Evolutionary conservation across 1,284 basidiomycete species (phyloP).

Genomic region (Xanthoconium separans): DNA sequence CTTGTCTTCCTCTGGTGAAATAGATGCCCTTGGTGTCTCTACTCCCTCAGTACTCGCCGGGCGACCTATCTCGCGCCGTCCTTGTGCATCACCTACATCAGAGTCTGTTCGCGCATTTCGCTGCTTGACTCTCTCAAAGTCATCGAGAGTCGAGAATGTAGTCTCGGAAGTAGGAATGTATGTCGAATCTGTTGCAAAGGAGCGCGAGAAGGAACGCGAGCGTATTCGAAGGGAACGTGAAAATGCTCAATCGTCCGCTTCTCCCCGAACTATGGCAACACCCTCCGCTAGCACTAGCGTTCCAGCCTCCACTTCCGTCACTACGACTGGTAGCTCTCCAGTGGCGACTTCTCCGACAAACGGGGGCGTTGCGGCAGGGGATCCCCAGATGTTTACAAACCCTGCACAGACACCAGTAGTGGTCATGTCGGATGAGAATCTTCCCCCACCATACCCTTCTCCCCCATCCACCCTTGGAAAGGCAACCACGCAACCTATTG

Average conservation of each 20-base stretch:
- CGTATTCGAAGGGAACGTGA: constrained; percentile 65
- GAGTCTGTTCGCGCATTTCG: constrained; percentile 27
- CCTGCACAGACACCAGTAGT: constrained; percentile 10
- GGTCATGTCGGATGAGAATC: constrained; percentile 20
- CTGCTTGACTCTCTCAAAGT: constrained; percentile 25
- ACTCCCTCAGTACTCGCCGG: constrained; percentile 16
- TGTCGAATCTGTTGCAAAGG: constrained; percentile 68
- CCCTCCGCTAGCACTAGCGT: constrained; percentile 20
- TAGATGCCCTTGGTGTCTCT: not conserved
- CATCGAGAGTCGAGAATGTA: constrained; percentile 36
- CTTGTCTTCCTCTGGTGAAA: constrained; percentile 14
- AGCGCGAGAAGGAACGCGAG: constrained; percentile 71
- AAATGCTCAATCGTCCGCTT: constrained; percentile 40
- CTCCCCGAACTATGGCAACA: constrained; percentile 34
- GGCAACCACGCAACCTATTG: constrained; percentile 19
- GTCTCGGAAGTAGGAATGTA: constrained; percentile 61
- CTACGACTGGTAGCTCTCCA: constrained; percentile 16
- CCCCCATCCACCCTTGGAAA: constrained; percentile 48
- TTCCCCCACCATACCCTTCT: constrained; percentile 47
- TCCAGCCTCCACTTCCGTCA: constrained; percentile 12
- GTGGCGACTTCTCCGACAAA: constrained; percentile 8
- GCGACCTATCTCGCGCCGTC: constrained; percentile 24
- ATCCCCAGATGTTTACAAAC: constrained; percentile 14
- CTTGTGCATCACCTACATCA: constrained; percentile 19
- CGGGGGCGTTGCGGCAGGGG: constrained; percentile 25